phyloP scores from a whole-genome alignment of 768 basidiomycete species.

The Kwoniella heveanensis region DNA sequence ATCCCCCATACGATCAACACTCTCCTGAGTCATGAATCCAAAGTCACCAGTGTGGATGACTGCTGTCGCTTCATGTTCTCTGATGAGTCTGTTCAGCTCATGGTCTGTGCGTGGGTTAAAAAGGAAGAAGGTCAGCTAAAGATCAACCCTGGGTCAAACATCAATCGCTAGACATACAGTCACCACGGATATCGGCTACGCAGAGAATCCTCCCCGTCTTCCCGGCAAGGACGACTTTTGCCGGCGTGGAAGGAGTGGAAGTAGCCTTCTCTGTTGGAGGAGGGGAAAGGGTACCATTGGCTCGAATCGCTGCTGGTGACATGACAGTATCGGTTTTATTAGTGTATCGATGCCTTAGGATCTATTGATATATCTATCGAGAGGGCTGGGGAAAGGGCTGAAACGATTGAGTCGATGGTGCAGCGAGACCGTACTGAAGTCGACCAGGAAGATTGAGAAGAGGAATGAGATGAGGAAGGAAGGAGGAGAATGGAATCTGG shows the following conservation, averaged over 20 bases:
- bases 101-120: slow-evolving; percentile 62
- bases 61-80: slow-evolving; percentile 83
- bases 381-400: too few species aligned
- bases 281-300: slow-evolving; percentile 42
- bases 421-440: background rate
- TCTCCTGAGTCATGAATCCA: slow-evolving; percentile 87
- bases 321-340: background rate
- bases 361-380: too few species aligned
- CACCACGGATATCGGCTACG: slow-evolving; percentile 71
- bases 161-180: too few species aligned
- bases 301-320: slow-evolving; percentile 2
- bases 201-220: slow-evolving; percentile 71
- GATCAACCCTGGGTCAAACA: too few species aligned
- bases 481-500: slow-evolving; percentile 5
- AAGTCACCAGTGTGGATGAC: slow-evolving; percentile 98
- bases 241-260: slow-evolving; percentile 31
- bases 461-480: slow-evolving; percentile 2
- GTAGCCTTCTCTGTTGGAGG: slow-evolving; percentile 40
- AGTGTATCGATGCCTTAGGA: too few species aligned
- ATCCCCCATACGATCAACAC: slow-evolving; percentile 88
- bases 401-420: background rate
- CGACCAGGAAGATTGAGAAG: background rate
- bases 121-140: background rate
- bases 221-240: slow-evolving; percentile 42
- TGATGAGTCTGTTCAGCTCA: slow-evolving; percentile 83